Conservation (phyloP, 2,329 filamentous ascomycete species). For the Thielaviopsis cerberus region DNA sequence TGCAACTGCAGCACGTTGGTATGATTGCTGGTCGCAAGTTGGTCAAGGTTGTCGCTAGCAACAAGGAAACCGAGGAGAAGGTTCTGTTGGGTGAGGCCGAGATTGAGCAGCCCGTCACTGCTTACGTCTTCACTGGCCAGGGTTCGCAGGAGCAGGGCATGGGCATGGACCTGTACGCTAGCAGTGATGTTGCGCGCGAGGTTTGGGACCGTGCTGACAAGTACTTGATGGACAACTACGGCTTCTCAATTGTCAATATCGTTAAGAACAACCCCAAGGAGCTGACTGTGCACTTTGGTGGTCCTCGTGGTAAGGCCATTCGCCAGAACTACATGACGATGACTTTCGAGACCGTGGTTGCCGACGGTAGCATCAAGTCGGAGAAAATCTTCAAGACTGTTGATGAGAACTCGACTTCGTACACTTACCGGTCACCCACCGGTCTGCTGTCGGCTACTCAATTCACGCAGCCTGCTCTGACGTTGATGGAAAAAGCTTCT, state of each 20-base stretch:
- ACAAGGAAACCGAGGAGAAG: constrained; percentile 91
- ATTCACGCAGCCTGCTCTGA: constrained; percentile 93
- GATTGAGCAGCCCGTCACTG: constrained; percentile 88
- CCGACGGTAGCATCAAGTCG: constrained; percentile 85
- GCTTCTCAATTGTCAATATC: constrained; percentile 94
- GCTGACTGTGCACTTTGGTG: constrained; percentile 94
- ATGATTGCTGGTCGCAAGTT: constrained; percentile 99
- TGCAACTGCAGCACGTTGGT: constrained; percentile 87
- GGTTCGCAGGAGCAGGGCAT: constrained; percentile 98
- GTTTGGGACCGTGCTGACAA: constrained; percentile 97
- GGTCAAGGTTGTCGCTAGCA: constrained; percentile 93
- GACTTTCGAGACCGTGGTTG: constrained; percentile 95
- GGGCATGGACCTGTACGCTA: constrained; percentile 97
- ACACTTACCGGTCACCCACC: constrained; percentile 90
- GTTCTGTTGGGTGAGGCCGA: constrained; percentile 88
- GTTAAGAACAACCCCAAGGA: constrained; percentile 99
- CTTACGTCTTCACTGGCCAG: constrained; percentile 96
- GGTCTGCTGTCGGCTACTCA: constrained; percentile 92
- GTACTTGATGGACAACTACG: constrained; percentile 97
- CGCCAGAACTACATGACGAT: constrained; percentile 99
- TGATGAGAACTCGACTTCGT: constrained; percentile 75
- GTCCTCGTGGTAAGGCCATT: constrained; percentile 88
- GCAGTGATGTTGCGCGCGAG: constrained; percentile 82
- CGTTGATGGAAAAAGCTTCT: constrained; percentile 97
- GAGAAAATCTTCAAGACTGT: constrained; percentile 99